A percentile compares a stretch with the other conserved stretches of the same genome.
Evolutionary conservation across 2,329 filamentous ascomycete genomes (phyloP).

Genomic region (Cladosporium sphaerospermum): DNA sequence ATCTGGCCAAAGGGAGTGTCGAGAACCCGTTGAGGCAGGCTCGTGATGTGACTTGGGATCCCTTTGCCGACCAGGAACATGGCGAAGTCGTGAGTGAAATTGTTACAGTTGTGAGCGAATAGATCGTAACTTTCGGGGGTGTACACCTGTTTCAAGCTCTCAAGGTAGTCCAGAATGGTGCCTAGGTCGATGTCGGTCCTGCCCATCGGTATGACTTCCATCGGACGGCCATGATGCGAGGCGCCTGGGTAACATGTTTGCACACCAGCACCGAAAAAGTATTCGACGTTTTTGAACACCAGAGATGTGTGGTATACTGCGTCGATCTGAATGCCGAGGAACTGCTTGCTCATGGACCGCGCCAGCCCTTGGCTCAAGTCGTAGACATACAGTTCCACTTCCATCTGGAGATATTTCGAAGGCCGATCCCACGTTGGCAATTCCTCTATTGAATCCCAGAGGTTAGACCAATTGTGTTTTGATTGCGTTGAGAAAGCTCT

Average conservation of each 20-base stretch:
- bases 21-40: conserved; percentile 77
- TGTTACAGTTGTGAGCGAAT: conserved; percentile 92
- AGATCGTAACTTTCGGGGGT: conserved; percentile 76
- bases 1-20: conserved; percentile 83
- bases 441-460: no score
- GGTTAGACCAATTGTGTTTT: no score
- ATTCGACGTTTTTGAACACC: conserved; percentile 77
- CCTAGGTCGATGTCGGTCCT: conserved; percentile 69
- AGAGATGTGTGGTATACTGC: conserved; percentile 94
- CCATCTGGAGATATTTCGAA: conserved; percentile 32
- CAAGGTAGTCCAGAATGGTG: conserved; percentile 78
- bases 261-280: conserved; percentile 83
- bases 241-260: conserved; percentile 72
- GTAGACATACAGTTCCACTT: conserved; percentile 47
- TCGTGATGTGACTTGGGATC: conserved; percentile 80
- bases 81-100: conserved; percentile 87
- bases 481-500: no score
- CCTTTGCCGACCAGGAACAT: conserved; percentile 84
- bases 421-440: no score
- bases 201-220: conserved; percentile 70
- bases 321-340: conserved; percentile 69
- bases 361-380: conserved; percentile 42
- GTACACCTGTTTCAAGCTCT: conserved; percentile 75
- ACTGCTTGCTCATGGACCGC: conserved; percentile 47
- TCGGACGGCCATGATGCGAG: conserved; percentile 79